Evolutionary conservation across 805 yeast species (phyloP), one percentile per base, ranked within the genome.

Genomic region (Isabelozyma rhagii): DNA sequence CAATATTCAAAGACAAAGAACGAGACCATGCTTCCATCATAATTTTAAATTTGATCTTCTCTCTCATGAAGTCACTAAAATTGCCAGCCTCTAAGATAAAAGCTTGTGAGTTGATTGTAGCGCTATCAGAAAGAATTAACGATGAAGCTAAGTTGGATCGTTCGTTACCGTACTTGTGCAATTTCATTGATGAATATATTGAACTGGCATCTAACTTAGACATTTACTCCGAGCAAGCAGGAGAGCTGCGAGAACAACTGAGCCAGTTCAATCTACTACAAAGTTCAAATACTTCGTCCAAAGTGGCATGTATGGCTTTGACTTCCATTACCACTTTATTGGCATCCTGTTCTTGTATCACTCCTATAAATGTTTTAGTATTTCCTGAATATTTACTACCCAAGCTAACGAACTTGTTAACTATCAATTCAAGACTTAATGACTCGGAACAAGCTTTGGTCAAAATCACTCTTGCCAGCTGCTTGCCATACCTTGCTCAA

Each of bases 111-210:
- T 67, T 92, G 53, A 78, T 94, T 0, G 64, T 89, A 8, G 87
- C 89, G 0, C 74, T 93, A 15, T 81, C 93, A 1, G 96, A 89
- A 59, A 79, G 82, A 50, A 72, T 90, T 1, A 80, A 81, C 21
- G 98, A 94, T 62, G 96, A 88, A 49, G 84, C 84, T 13, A 93
- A 91, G 62, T 71, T 94, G 39, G 97, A 94, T 63, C 69, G 97
- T 43, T 82, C 90, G 31, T 65, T 94, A 21, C 98, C 99, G 0
- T 89, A 86, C 61, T 64, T 94, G 21, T 78, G 89, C 18, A 70
- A 82, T n/a, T 72, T 90, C 47, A 64, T 92, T 11, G 90, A 87
- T 46, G 96, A 89, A 43, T 69, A 59, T 44, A 56, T 65, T 3
- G 66, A 64, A 41, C 53, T 47, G 27, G 50, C 61, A 2, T 46